These are phyloP conservation scores for Gnaphalium uliginosum DNA, from an alignment of 129 eudicot genomes.

Conservation along the genomic window DNA sequence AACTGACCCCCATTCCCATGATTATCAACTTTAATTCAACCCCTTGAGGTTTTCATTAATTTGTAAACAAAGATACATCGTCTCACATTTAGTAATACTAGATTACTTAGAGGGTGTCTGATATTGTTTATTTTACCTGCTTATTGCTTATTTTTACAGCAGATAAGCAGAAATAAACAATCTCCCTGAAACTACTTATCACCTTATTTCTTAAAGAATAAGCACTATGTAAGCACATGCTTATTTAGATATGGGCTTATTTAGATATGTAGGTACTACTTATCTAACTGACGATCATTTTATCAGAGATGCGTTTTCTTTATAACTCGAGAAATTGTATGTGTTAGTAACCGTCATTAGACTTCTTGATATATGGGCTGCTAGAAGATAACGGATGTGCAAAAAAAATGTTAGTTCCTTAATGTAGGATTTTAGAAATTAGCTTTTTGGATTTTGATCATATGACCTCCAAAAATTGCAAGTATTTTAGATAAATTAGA, in stretches of 20 bases:
- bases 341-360: background rate
- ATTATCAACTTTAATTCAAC: background rate
- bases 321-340: background rate
- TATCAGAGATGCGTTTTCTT: background rate
- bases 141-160: too few species aligned
- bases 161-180: too few species aligned
- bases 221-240: too few species aligned
- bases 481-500: background rate
- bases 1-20: conserved; percentile 8
- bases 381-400: background rate
- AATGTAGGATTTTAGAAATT: background rate
- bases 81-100: background rate
- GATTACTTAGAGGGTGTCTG: background rate
- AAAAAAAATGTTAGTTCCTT: background rate
- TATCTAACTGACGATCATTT: background rate
- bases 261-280: too few species aligned
- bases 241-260: too few species aligned
- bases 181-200: too few species aligned
- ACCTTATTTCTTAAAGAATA: too few species aligned
- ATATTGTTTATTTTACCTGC: too few species aligned
- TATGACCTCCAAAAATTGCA: background rate
- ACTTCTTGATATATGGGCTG: background rate
- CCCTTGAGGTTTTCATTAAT: conserved; percentile 18
- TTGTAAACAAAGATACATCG: background rate
- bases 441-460: background rate